These are phyloP conservation scores for Eugenia klotzschiana DNA, from an alignment of 441 rosid species.

Conservation along the genomic window DNA sequence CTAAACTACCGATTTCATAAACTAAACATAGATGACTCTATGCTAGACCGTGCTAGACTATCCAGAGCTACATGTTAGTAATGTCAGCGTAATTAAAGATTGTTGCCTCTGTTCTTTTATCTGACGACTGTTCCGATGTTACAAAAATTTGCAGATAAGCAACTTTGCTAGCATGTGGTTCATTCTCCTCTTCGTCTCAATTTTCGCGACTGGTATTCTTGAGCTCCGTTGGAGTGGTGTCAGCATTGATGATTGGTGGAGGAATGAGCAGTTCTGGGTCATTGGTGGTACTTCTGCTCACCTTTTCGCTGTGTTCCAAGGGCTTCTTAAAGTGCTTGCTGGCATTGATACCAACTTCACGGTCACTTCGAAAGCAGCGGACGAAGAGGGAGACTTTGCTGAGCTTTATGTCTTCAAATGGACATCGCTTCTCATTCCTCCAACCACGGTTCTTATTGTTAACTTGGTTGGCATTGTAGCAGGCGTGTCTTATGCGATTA, in stretches of 20 bases:
- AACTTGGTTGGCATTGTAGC: constrained; percentile 92
- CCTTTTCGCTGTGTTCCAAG: constrained; percentile 94
- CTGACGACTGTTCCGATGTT: not conserved
- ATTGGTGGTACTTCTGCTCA: constrained; percentile 97
- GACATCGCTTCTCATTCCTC: constrained; percentile 94
- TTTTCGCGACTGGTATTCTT: constrained; percentile 68
- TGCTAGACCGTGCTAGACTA: not conserved
- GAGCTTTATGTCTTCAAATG: constrained; percentile 94
- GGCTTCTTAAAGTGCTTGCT: constrained; percentile 86
- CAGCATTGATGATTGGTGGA: constrained; percentile 95
- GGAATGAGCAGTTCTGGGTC: constrained; percentile 98
- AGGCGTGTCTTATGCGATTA: constrained; percentile 78
- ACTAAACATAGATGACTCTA: not conserved
- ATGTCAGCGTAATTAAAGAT: not conserved
- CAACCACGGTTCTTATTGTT: constrained; percentile 73
- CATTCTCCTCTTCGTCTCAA: constrained; percentile 75
- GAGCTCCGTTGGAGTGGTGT: constrained; percentile 94
- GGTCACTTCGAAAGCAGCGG: constrained; percentile 85
- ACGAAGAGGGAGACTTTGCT: constrained; percentile 81
- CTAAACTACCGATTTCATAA: not conserved
- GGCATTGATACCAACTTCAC: constrained; percentile 95
- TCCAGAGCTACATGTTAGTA: not conserved
- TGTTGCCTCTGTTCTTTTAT: not conserved
- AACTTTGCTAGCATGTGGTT: constrained; percentile 95
- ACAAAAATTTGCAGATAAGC: constrained; percentile 57